These are phyloP conservation scores for Stemphylium beticola DNA, from an alignment of 2,329 filamentous ascomycete genomes.

Conservation along the genomic window DNA sequence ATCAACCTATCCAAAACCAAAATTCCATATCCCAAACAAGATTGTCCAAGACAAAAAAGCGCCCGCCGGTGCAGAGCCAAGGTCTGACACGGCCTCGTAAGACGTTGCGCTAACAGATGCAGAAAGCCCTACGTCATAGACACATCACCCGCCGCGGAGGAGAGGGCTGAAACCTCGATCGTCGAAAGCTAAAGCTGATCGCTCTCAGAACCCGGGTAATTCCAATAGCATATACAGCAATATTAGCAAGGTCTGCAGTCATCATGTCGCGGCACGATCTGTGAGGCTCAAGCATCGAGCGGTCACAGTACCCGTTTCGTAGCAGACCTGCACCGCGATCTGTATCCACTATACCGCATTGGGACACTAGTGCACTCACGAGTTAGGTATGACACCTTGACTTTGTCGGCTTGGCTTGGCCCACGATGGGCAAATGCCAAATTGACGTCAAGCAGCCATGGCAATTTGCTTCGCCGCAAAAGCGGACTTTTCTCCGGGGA, in stretches of 20 bases:
- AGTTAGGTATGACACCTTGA: conserved; percentile 9
- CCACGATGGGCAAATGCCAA: background rate
- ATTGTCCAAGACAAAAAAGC: too few relatives aligned
- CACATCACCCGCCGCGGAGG: background rate
- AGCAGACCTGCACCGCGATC: background rate
- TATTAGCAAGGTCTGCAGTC: background rate
- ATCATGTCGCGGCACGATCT: background rate
- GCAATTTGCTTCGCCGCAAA: conserved; percentile 1
- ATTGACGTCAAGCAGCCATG: conserved; percentile 16
- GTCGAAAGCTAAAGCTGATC: background rate
- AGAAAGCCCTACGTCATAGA: background rate
- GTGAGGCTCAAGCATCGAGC: background rate
- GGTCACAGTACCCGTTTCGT: background rate
- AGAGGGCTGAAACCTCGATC: background rate
- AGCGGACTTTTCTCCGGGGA: background rate
- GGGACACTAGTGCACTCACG: background rate
- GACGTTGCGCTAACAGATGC: too few relatives aligned
- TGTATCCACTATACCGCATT: background rate
- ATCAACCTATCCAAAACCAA: too few relatives aligned
- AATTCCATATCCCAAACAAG: too few relatives aligned
- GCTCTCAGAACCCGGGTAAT: background rate
- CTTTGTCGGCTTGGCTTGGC: conserved; percentile 3
- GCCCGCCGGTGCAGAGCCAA: too few relatives aligned
- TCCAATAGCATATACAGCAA: background rate
- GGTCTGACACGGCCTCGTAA: too few relatives aligned